Evolutionary conservation across 129 eudicot genomes (phyloP), one percentile per base, ranked within the genome.

Genomic region (Helianthus tuberosus): DNA sequence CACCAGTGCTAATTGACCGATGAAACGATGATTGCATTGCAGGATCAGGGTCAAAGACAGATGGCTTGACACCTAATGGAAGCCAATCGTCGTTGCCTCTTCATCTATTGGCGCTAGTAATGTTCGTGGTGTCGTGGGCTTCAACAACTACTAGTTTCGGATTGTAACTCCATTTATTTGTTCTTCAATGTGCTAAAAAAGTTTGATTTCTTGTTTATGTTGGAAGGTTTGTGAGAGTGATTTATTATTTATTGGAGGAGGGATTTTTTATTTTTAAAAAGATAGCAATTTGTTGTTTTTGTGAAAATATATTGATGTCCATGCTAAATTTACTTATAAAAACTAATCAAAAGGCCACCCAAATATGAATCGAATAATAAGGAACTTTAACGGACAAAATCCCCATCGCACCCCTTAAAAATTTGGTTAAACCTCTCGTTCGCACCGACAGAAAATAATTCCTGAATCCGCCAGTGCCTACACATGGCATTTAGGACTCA

Each of bases 1-100:
- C 14, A 51, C 36, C 16, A 3, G 11, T 46, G 16, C 61, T 72
- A 29, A 55, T 14, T 41, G 54, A 11, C 13, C 15, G 51, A 74
- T 25, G 65, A 52, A 44, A 35, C 13, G 47, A 27, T 68, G 58
- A 62, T 16, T 71, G 73, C 63, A 62, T 16, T 71, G 73, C 63
- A 79, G 85, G 85, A 75, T 66, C 81, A 27, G 92, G 85, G 13
- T 81, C 95, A 14, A 89, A 85, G 71, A 82, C 84, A 10, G 69
- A 80, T 53, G 87, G 85, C 9, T 68, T 64, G 68, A 73, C 89
- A 49, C 72, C 84, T 11, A 77, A 69, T 8, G 86, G 84, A 65
- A 76, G 81, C 55, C 69, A 57, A 74, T 53, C 66, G 13, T 64
- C 23, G 36, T 71, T 54, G 16, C 65, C 91, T 4, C 16, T 74